Evolutionary conservation across 1,284 basidiomycete species (phyloP).

Genomic region (Puccinia novopanici): DNA sequence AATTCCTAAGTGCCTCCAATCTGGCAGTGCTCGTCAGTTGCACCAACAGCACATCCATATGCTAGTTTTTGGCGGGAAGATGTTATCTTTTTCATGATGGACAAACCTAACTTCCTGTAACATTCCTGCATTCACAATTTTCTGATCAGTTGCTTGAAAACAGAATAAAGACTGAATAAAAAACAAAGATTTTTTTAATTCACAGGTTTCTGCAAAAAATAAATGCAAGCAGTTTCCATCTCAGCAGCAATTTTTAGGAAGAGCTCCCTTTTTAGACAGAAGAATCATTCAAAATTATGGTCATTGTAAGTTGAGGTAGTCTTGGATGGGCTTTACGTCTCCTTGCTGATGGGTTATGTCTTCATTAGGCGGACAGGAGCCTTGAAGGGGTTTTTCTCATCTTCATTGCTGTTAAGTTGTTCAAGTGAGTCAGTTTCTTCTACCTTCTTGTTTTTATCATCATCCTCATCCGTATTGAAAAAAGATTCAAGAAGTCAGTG

Average conservation of each 20-base stretch:
- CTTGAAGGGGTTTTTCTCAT: background rate
- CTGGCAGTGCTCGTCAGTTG: no score
- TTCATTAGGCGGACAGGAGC: background rate
- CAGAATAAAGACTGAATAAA: background rate
- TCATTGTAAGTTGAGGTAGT: slow-evolving; percentile 20
- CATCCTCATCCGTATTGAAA: no score
- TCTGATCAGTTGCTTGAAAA: no score
- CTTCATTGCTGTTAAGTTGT: no score
- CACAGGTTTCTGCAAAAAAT: background rate
- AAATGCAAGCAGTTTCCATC: background rate
- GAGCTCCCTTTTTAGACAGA: background rate
- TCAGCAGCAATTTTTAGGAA: background rate
- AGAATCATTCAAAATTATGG: background rate
- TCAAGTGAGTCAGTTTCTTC: background rate
- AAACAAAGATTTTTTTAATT: background rate
- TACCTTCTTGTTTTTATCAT: no score
- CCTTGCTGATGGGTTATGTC: background rate
- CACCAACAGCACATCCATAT: slow-evolving; percentile 1
- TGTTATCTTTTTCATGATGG: background rate
- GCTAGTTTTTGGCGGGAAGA: background rate
- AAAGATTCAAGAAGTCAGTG: background rate
- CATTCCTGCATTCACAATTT: background rate
- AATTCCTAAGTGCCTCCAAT: background rate
- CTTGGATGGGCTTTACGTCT: background rate
- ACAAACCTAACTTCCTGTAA: background rate